phyloP scores from a whole-genome alignment of 2,329 filamentous ascomycete species.

The Pyrenophora tritici-repentis region DNA sequence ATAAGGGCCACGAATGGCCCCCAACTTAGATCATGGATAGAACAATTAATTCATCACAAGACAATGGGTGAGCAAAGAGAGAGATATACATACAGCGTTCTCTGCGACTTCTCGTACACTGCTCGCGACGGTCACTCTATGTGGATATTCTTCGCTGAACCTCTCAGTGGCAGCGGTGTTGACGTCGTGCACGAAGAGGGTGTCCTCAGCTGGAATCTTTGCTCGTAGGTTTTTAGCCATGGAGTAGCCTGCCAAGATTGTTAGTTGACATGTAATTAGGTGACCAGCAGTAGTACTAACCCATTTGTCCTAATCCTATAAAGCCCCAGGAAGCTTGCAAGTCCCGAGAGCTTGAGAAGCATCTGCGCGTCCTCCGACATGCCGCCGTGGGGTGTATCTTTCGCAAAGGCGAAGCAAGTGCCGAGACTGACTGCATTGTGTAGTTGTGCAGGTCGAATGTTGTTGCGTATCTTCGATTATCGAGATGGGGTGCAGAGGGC shows the following conservation, averaged over 20 bases:
- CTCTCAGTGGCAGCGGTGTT: constrained; percentile 61
- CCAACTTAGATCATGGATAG: constrained; percentile 77
- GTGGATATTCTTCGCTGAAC: constrained; percentile 62
- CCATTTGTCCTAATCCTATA: constrained; percentile 58
- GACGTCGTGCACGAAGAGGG: constrained; percentile 67
- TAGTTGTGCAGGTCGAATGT: constrained; percentile 17
- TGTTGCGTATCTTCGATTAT: constrained; percentile 22
- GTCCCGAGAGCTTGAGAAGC: constrained; percentile 51
- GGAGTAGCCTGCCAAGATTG: constrained; percentile 61
- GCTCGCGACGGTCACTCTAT: constrained; percentile 60
- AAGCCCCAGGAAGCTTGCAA: constrained; percentile 56
- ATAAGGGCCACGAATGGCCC: constrained; percentile 59
- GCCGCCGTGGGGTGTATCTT: constrained; percentile 22
- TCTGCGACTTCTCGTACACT: constrained; percentile 67
- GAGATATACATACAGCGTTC: constrained; percentile 62
- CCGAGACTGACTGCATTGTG: constrained; percentile 39
- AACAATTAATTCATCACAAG: constrained; percentile 57
- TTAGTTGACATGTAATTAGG: constrained; percentile 29
- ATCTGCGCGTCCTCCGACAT: constrained; percentile 40
- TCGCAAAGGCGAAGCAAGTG: constrained; percentile 35
- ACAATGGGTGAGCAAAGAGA: constrained; percentile 3
- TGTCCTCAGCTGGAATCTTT: constrained; percentile 67
- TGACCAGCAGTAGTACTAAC: constrained; percentile 41
- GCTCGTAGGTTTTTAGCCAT: constrained; percentile 74
- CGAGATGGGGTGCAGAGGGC: constrained; percentile 26